Base-by-base conservation (phyloP, 805 yeast species). In the Yamadazyma paraphyllophila region DNA sequence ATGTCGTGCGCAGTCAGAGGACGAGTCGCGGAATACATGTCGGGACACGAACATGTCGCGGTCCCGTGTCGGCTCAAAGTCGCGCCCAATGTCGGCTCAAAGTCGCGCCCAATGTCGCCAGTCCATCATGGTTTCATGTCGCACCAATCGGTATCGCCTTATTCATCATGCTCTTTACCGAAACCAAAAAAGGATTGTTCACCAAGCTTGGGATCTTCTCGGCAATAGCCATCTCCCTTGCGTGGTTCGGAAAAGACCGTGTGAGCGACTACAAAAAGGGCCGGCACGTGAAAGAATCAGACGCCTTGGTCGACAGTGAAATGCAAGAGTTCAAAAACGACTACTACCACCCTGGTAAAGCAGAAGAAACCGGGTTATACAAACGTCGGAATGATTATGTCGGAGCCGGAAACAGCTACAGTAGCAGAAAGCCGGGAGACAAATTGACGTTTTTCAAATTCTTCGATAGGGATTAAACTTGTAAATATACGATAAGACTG, bases 381-480 rank as follows among this genome's bases (percentile, higher is more conserved):
- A 56, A 63, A 36, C 66, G 90, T 49, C 80, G 81, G 50, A 78
- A 84, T 43, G 81, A 77, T 55, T 86, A 75, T 57, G 87, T 83
- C 53, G 92, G 90, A 4, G 73, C 84, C 0, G 88, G 88, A 0
- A 67, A 68, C 44, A 77, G 87, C 39, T 82, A 82, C 45, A 61
- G 67, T 32, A 68, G 81, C n/a, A 71, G 87, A 55, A 76, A 68
- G 45, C 65, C 74, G 12, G 88, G 87, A 49, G 90, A 82, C 55
- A 56, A 71, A 38, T 61, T 71, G 36, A 60, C 69, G 13, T 57
- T 71, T 57, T 62, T 54, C 45, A 46, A 57, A 25, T 41, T 63
- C 12, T 59, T 65, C 38, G 59, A 57, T 37, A 40, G 56, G 16
- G 55, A 46, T 46, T 46, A 42, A 41, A 20, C n/a, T 20, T 20